A percentile compares a stretch with the other conserved stretches of the same genome.
phyloP scores from a whole-genome alignment of 1,284 basidiomycete genomes.

The Marasmius fiardii region DNA sequence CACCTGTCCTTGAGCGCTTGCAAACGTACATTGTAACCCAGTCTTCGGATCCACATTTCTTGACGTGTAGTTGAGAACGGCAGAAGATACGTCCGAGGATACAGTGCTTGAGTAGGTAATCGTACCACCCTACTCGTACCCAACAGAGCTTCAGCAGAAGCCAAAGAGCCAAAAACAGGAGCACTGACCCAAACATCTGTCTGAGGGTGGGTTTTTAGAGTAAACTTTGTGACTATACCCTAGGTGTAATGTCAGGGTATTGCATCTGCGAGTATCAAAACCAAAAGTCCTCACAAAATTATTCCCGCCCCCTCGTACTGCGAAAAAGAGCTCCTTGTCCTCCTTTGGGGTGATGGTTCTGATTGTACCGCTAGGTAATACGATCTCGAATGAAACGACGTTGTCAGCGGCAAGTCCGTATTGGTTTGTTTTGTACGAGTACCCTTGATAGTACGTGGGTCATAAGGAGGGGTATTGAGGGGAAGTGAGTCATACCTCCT shows the following conservation, averaged over 20 bases:
- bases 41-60: background rate
- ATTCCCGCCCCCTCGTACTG: conserved; percentile 34
- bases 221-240: conserved; percentile 20
- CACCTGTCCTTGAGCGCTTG: background rate
- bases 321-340: conserved; percentile 32
- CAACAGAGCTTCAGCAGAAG: no score
- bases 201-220: conserved; percentile 11
- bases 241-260: conserved; percentile 26
- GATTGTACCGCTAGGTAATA: conserved; percentile 34
- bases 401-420: conserved; percentile 42
- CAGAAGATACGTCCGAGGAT: background rate
- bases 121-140: conserved; percentile 4
- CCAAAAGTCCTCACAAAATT: background rate
- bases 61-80: background rate
- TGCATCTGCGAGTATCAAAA: background rate
- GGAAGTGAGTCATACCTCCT: no score
- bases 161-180: no score
- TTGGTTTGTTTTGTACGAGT: conserved; percentile 37
- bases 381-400: conserved; percentile 32
- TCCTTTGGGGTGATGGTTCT: conserved; percentile 19
- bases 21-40: background rate
- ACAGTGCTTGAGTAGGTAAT: background rate
- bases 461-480: no score
- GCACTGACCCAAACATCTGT: no score
- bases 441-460: no score